Base-by-base conservation (phyloP, 1,284 basidiomycete species). In the Acaromyces ingoldii region DNA sequence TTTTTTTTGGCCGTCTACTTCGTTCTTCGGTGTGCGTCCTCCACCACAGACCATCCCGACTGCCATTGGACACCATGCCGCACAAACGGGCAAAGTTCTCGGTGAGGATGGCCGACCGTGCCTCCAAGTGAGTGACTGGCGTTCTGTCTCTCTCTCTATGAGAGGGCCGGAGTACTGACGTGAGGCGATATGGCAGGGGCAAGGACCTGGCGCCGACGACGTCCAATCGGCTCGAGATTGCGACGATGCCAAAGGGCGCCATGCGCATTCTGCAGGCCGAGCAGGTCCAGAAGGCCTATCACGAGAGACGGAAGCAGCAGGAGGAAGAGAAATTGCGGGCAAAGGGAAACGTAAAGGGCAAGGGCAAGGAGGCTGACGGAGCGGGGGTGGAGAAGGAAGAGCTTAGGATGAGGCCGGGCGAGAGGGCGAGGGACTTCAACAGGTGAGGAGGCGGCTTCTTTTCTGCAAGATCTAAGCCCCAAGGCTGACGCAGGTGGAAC, bases 51-150 rank as follows among this genome's bases (percentile, higher is more conserved):
- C n/a, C n/a, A n/a, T n/a, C n/a, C n/a, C n/a, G n/a, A n/a, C n/a
- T n/a, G n/a, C n/a, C n/a, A n/a, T n/a, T n/a, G n/a, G n/a, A n/a
- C 42, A 45, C 13, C 3, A 45, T 45, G 42, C 46, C 46, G 21
- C 46, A 34, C 24, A 40, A 48, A 43, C 11, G 33, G 10, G n/a
- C 30, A 3, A 48, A 37, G 19, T 37, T n/a, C n/a, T 26, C 46
- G n/a, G 37, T n/a, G 24, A 3, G 37, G 25, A 6, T 33, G 30
- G 29, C 45, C 13, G 45, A 36, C 37, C 45, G 45, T 2, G 22
- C 26, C 25, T 10, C 10, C 22, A 47, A n/a, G 42, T 45, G 25
- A 45, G 42, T 45, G 5, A 4, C n/a, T 4, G 9, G 40, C 40
- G 40, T n/a, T 3, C 15, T 17, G 17, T 13, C 4, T 10, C 9